Evolutionary conservation across 2,329 filamentous ascomycete genomes (phyloP).

Genomic region (Fusarium sp.): DNA sequence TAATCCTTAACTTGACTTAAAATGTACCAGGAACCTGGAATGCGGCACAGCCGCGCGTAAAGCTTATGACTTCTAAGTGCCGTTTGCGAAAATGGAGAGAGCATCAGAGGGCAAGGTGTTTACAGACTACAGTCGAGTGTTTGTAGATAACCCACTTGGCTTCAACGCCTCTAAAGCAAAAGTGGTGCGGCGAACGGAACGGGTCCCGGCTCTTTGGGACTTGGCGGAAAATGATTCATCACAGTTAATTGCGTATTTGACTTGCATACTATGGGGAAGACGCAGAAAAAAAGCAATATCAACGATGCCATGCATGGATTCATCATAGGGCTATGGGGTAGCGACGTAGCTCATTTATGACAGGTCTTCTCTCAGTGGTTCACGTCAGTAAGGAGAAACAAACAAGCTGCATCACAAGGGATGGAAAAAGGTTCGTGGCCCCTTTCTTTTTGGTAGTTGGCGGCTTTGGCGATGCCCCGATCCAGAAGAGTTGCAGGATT

Average conservation of each 20-base stretch:
- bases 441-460: conserved; percentile 11
- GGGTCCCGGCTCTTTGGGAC: conserved; percentile 25
- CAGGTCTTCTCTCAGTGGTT: neutral
- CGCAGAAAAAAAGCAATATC: conserved; percentile 10
- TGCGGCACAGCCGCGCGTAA: conserved; percentile 1
- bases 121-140: neutral
- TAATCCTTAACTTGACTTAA: neutral
- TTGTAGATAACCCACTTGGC: neutral
- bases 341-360: neutral
- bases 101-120: neutral
- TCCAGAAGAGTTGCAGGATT: neutral
- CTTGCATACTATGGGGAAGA: neutral
- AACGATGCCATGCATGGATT: neutral
- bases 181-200: conserved; percentile 3
- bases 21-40: conserved; percentile 11
- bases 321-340: conserved; percentile 1
- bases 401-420: conserved; percentile 4
- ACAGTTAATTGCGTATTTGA: neutral
- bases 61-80: neutral
- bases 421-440: neutral
- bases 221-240: conserved; percentile 19
- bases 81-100: conserved; percentile 17
- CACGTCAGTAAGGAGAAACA: neutral
- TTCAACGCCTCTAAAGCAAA: conserved; percentile 15
- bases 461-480: neutral